Conservation (phyloP, 2,329 filamentous ascomycete species). For the Fusarium humuli region DNA sequence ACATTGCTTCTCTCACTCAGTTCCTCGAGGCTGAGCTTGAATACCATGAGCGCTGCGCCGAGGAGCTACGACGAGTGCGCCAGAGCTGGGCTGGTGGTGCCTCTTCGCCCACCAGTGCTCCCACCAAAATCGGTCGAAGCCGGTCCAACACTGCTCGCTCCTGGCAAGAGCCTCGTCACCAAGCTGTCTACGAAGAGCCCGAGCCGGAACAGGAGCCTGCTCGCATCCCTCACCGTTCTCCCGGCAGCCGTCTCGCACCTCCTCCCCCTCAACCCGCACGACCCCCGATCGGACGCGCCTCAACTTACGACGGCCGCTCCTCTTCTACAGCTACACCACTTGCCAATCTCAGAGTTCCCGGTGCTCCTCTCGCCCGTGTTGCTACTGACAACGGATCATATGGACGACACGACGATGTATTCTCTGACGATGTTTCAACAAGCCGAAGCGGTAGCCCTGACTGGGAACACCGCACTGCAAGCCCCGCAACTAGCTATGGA, state of each 20-base stretch:
- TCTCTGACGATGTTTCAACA: conserved; percentile 63
- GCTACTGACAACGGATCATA: conserved; percentile 52
- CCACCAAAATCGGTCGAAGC: conserved; percentile 48
- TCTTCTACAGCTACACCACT: conserved; percentile 39
- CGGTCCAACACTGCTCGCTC: conserved; percentile 64
- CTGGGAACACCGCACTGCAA: conserved; percentile 61
- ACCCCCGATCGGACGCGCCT: conserved; percentile 53
- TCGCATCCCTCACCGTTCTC: conserved; percentile 60
- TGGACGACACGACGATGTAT: conserved; percentile 55
- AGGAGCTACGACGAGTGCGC: conserved; percentile 74
- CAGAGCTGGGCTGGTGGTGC: conserved; percentile 57
- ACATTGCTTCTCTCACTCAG: conserved; percentile 78
- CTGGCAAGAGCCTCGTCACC: conserved; percentile 54
- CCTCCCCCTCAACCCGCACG: conserved; percentile 52
- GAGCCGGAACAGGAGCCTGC: conserved; percentile 48
- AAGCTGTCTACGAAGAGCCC: conserved; percentile 51
- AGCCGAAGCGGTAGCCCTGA: conserved; percentile 65
- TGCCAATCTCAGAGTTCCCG: conserved; percentile 44
- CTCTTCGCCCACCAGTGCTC: conserved; percentile 38
- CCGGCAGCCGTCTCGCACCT: conserved; percentile 50
- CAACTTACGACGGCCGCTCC: conserved; percentile 54
- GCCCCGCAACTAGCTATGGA: conserved; percentile 67
- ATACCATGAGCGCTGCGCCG: conserved; percentile 90
- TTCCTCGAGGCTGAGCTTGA: conserved; percentile 91
- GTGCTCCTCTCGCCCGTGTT: conserved; percentile 57